A percentile compares a stretch with the other conserved stretches of the same genome.
These are phyloP conservation scores for Tricholoma sp. DNA, from an alignment of 768 basidiomycete species.

Conservation along the genomic window DNA sequence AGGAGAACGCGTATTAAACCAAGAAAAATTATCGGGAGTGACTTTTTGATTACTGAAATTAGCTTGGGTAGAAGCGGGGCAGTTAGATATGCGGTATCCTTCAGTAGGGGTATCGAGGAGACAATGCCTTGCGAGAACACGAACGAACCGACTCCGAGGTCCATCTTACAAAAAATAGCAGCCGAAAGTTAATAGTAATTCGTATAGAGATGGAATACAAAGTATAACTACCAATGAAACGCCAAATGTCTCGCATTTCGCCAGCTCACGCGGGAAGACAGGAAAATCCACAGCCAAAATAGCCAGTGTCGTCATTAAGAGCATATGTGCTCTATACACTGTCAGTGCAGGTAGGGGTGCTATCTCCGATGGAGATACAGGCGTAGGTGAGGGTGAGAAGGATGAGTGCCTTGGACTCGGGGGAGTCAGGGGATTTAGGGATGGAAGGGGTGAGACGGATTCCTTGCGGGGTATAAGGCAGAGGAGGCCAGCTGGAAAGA, in stretches of 20 bases:
- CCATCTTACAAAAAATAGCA: constrained; percentile 95
- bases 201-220: not conserved
- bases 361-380: constrained; percentile 17
- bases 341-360: constrained; percentile 72
- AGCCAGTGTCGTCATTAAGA: constrained; percentile 83
- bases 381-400: not conserved
- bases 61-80: constrained; percentile 49
- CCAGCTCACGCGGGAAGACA: constrained; percentile 81
- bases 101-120: constrained; percentile 78
- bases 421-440: constrained; percentile 11
- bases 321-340: constrained; percentile 90
- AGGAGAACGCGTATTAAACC: constrained; percentile 75
- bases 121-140: constrained; percentile 94
- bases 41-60: constrained; percentile 45
- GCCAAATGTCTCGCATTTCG: constrained; percentile 92
- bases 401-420: constrained; percentile 4
- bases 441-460: constrained; percentile 49
- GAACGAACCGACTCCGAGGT: constrained; percentile 94
- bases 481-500: constrained; percentile 40
- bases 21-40: constrained; percentile 60
- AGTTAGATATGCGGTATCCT: constrained; percentile 49
- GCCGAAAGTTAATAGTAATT: constrained; percentile 3
- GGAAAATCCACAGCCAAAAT: constrained; percentile 97
- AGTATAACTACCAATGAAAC: constrained; percentile 72
- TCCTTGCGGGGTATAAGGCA: constrained; percentile 38